Conservation (phyloP, 345 rosid genomes). For the Citrus cavaleriei region DNA sequence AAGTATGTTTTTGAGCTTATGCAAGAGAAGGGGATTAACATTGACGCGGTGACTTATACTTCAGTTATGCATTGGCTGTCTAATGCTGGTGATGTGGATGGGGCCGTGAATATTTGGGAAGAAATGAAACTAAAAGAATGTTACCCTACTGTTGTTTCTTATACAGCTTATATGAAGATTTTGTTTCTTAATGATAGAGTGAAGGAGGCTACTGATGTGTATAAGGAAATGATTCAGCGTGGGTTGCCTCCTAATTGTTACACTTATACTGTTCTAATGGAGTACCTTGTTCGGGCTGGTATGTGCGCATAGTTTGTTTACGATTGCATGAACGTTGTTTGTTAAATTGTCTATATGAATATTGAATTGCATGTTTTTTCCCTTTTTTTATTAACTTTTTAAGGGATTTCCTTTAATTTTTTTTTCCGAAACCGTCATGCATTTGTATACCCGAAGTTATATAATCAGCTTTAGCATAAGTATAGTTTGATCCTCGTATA, state of each 20-base stretch:
- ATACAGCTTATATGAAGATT: slow-evolving; percentile 82
- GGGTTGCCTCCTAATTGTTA: slow-evolving; percentile 68
- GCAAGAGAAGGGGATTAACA: slow-evolving; percentile 53
- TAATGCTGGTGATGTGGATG: slow-evolving; percentile 57
- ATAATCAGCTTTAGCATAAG: background rate
- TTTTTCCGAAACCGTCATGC: background rate
- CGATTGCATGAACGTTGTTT: slow-evolving; percentile 30
- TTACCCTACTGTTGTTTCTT: slow-evolving; percentile 64
- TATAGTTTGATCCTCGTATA: background rate
- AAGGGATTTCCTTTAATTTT: background rate
- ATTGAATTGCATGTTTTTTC: background rate
- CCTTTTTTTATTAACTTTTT: background rate
- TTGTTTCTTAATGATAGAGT: slow-evolving; percentile 54
- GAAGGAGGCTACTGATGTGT: slow-evolving; percentile 61
- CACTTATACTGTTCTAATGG: slow-evolving; percentile 85
- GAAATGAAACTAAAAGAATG: slow-evolving; percentile 61
- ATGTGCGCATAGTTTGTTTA: slow-evolving; percentile 5
- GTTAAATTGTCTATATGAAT: slow-evolving; percentile 30
- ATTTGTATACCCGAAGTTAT: background rate
- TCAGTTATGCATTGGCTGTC: slow-evolving; percentile 83
- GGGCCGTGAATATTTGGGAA: slow-evolving; percentile 59
- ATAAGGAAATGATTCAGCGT: slow-evolving; percentile 61
- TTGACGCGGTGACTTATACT: slow-evolving; percentile 75
- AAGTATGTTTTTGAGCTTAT: slow-evolving; percentile 50
- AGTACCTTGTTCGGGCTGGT: slow-evolving; percentile 63